Evolutionary conservation across 2,329 filamentous ascomycete species (phyloP).

Genomic region (Nemania diffusa): DNA sequence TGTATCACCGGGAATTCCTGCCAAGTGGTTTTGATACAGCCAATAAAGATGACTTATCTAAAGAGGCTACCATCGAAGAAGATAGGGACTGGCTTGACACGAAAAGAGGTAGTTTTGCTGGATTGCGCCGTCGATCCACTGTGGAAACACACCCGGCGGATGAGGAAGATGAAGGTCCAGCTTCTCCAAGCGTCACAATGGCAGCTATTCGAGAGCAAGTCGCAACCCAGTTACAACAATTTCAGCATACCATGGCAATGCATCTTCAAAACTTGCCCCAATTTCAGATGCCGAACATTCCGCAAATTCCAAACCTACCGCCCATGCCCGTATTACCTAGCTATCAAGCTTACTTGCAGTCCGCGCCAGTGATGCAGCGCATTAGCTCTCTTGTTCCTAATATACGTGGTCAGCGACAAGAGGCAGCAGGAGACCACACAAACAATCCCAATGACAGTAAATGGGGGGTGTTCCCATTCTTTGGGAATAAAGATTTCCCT

Average conservation of each 20-base stretch:
- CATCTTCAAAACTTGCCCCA: slow-evolving; percentile 73
- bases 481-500: slow-evolving; percentile 62
- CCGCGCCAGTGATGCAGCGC: slow-evolving; percentile 72
- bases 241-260: slow-evolving; percentile 76
- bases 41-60: slow-evolving; percentile 49
- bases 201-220: slow-evolving; percentile 79
- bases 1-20: slow-evolving; percentile 52
- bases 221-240: slow-evolving; percentile 77
- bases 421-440: slow-evolving; percentile 54
- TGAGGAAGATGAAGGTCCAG: slow-evolving; percentile 53
- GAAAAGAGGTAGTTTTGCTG: slow-evolving; percentile 47
- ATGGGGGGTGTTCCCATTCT: slow-evolving; percentile 75
- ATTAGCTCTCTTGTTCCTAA: slow-evolving; percentile 79
- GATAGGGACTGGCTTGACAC: slow-evolving; percentile 54
- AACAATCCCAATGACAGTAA: slow-evolving; percentile 62
- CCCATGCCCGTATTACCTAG: slow-evolving; percentile 73
- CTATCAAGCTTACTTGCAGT: slow-evolving; percentile 74
- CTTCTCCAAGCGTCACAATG: slow-evolving; percentile 71
- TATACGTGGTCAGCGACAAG: slow-evolving; percentile 63
- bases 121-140: slow-evolving; percentile 40
- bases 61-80: slow-evolving; percentile 55
- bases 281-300: slow-evolving; percentile 71
- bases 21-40: slow-evolving; percentile 55
- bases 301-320: slow-evolving; percentile 66
- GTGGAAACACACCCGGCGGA: slow-evolving; percentile 39